phyloP scores from a whole-genome alignment of 495 filamentous ascomycete species.

The Penicillium atrosanguineum region DNA sequence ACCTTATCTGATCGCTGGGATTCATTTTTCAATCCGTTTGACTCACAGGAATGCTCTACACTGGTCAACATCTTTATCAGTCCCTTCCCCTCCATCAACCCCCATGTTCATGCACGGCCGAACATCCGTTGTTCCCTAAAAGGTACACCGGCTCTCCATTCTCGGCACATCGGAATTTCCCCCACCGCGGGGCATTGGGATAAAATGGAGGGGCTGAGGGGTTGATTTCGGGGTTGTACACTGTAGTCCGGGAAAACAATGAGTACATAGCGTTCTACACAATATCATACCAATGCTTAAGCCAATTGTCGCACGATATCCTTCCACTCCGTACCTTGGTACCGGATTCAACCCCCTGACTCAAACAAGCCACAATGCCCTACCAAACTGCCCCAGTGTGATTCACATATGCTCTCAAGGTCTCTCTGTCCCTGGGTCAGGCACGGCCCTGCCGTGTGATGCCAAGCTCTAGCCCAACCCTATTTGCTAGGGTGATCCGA shows the following conservation, averaged over 20 bases:
- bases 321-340: not conserved
- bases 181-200: not conserved
- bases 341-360: not conserved
- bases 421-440: slow-evolving; percentile 1
- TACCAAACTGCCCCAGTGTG: not conserved
- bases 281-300: not conserved
- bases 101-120: not conserved
- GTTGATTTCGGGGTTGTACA: not conserved
- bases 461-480: slow-evolving; percentile 11
- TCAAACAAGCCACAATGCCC: not conserved
- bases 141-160: not conserved
- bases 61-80: not conserved
- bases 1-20: slow-evolving; percentile 27
- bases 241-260: not conserved
- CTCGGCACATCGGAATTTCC: slow-evolving; percentile 1
- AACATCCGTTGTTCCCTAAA: not conserved
- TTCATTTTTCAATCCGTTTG: slow-evolving; percentile 23
- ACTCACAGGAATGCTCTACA: slow-evolving; percentile 20
- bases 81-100: not conserved
- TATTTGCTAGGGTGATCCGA: slow-evolving; percentile 9
- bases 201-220: slow-evolving; percentile 2
- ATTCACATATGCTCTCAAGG: not conserved
- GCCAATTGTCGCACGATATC: not conserved
- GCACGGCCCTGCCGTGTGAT: slow-evolving; percentile 4
- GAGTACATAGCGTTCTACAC: not conserved